Percentiles rank a stretch among this genome's conserved stretches.
phyloP scores from a whole-genome alignment of 495 filamentous ascomycete genomes.

The Neurospora sp. region DNA sequence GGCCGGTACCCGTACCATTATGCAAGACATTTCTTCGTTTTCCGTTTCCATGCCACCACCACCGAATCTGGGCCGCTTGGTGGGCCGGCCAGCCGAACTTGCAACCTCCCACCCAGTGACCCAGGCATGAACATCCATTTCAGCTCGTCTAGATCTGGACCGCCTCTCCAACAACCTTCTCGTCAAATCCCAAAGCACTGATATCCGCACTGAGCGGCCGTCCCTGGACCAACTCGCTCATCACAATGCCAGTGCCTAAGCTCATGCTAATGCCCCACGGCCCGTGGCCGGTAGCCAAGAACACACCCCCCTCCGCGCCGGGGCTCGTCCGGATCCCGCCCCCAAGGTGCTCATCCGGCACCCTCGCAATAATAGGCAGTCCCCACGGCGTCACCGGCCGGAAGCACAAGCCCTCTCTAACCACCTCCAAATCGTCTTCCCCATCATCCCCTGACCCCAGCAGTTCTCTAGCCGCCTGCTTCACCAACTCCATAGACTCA shows the following conservation, averaged over 20 bases:
- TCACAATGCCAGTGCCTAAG: conserved; percentile 56
- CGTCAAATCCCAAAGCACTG: conserved; percentile 9
- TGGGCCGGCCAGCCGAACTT: not conserved
- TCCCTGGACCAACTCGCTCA: conserved; percentile 53
- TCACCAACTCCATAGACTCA: conserved; percentile 41
- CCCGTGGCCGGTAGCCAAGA: conserved; percentile 62
- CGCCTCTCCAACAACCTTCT: not conserved
- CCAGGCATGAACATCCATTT: not conserved
- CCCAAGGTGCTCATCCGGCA: conserved; percentile 47
- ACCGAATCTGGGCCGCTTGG: not conserved
- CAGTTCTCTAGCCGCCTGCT: conserved; percentile 43
- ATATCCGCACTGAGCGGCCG: conserved; percentile 41
- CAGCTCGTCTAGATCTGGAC: not conserved
- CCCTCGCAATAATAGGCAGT: conserved; percentile 47
- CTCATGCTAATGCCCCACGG: conserved; percentile 58
- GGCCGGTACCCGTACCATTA: not conserved
- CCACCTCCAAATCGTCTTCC: conserved; percentile 48
- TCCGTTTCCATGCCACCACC: not conserved
- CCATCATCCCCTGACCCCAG: conserved; percentile 32
- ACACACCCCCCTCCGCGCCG: conserved; percentile 51
- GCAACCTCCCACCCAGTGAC: not conserved
- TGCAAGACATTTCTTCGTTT: not conserved
- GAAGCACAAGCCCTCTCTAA: conserved; percentile 62
- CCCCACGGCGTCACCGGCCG: conserved; percentile 57
- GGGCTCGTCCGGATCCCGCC: conserved; percentile 28